Evolutionary conservation across 768 basidiomycete genomes (phyloP).

Genomic region (Tylopilus felleus): DNA sequence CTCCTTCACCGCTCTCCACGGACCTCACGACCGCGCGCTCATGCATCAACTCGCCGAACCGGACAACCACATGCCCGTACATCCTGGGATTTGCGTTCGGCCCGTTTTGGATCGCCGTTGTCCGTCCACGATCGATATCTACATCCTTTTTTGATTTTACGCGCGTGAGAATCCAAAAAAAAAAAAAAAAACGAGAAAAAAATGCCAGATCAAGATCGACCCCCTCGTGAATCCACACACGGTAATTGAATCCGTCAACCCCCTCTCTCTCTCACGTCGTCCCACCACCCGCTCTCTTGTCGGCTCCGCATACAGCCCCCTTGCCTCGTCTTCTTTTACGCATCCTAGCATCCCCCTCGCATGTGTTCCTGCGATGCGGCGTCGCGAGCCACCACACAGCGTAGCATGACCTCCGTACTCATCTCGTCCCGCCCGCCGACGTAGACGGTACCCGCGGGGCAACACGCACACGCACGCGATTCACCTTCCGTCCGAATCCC

Average conservation of each 20-base stretch:
- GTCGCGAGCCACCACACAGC: neutral
- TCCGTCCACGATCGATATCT: neutral
- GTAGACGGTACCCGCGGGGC: too few species aligned
- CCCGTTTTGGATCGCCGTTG: slow-evolving; percentile 25
- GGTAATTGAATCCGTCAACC: neutral
- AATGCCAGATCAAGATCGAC: neutral
- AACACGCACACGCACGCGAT: neutral
- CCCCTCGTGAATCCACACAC: neutral
- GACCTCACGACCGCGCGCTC: slow-evolving; percentile 1
- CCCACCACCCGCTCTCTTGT: neutral
- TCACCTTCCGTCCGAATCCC: neutral
- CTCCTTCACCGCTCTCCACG: slow-evolving; percentile 20
- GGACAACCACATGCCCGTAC: neutral
- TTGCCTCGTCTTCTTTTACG: neutral
- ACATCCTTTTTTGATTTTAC: slow-evolving; percentile 31
- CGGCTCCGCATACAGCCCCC: neutral
- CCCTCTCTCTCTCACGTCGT: neutral
- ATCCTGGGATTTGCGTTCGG: slow-evolving; percentile 20
- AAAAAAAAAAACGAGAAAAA: neutral
- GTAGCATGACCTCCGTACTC: neutral
- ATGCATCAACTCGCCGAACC: neutral
- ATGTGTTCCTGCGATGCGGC: neutral
- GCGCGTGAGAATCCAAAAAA: slow-evolving; percentile 35
- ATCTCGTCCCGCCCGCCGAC: neutral
- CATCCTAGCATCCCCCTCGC: too few species aligned